Evolutionary conservation across 768 basidiomycete genomes (phyloP), one percentile per base, ranked within the genome.

Genomic region (Macrocybe gigantea): DNA sequence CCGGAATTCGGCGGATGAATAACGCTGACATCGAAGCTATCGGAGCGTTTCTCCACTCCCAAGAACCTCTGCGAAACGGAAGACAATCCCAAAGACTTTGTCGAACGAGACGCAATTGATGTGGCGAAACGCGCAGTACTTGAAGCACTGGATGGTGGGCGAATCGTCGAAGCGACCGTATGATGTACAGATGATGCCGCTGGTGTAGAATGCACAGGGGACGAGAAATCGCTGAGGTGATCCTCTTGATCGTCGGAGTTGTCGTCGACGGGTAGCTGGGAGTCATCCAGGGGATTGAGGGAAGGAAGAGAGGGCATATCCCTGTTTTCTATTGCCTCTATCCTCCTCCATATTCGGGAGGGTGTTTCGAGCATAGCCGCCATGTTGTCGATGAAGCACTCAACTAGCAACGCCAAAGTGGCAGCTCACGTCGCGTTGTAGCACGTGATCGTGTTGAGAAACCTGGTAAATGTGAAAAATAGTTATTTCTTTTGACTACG

Each of bases 271-370:
- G 61, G 69, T 22, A 22, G 22, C 22, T 22, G 22, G 13, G 82
- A 84, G 55, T 85, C 79, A 31, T 90, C 87, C 57, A 86, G 83
- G 1, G 59, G 71, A 6, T 88, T 85, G 9, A 91, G 64, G 3
- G 87, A 88, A 2, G 89, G 89, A 2, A 93, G 69, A 31, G 89
- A 92, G 7, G 90, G 85, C 72, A 91, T 85, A 53, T 89, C 87
- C 53, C 71, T 65, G 50, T 81, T 79, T 55, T 89, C 84, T n/a
- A 77, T 70, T 0, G 77, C 83, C 62, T 92, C 80, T 44, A 93
- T 90, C 40, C 90, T 78, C 30, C 89, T 77, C 85, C 84, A 88
- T 58, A 93, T 82, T 38, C 88, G 74, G 22, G 90, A 92, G 0
- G 89, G 89, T 11, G 89, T 93, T 64, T 93, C 89, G 7, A 81